A percentile compares a stretch with the other conserved stretches of the same genome.
Evolutionary conservation across 2,329 filamentous ascomycete genomes (phyloP).

Genomic region (Diplodia sapinea): DNA sequence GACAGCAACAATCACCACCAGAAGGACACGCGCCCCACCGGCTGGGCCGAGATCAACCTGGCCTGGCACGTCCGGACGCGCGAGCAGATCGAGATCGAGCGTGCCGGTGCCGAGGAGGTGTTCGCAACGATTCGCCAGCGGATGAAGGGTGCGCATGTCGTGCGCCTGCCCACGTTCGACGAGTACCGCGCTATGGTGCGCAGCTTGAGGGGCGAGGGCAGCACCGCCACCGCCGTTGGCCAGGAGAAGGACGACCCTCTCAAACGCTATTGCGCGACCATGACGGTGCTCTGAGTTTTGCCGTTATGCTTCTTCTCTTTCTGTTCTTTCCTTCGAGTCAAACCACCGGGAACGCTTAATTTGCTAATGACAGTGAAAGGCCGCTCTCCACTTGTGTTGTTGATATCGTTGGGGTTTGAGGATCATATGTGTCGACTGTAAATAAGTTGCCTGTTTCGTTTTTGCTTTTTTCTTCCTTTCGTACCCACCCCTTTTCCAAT

Average conservation of each 20-base stretch:
- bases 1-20: too few species aligned
- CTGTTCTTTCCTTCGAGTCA: neutral
- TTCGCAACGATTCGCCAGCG: conserved; percentile 23
- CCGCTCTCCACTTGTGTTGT: neutral
- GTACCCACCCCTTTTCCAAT: neutral
- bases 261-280: conserved; percentile 23
- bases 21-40: conserved; percentile 9
- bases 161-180: conserved; percentile 21
- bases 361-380: neutral
- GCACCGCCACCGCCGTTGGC: neutral
- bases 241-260: conserved; percentile 18
- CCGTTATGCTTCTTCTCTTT: neutral
- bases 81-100: conserved; percentile 30
- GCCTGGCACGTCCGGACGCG: conserved; percentile 1
- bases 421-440: neutral
- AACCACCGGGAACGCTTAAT: conserved; percentile 7
- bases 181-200: conserved; percentile 31
- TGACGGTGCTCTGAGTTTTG: conserved; percentile 20
- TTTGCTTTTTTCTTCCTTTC: neutral
- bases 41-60: conserved; percentile 24
- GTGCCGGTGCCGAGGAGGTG: conserved; percentile 28
- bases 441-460: neutral
- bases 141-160: conserved; percentile 20
- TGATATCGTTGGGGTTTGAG: neutral
- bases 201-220: conserved; percentile 25